These are phyloP conservation scores for Pleurotus citrinopileatus DNA, from an alignment of 768 basidiomycete genomes.

Conservation along the genomic window DNA sequence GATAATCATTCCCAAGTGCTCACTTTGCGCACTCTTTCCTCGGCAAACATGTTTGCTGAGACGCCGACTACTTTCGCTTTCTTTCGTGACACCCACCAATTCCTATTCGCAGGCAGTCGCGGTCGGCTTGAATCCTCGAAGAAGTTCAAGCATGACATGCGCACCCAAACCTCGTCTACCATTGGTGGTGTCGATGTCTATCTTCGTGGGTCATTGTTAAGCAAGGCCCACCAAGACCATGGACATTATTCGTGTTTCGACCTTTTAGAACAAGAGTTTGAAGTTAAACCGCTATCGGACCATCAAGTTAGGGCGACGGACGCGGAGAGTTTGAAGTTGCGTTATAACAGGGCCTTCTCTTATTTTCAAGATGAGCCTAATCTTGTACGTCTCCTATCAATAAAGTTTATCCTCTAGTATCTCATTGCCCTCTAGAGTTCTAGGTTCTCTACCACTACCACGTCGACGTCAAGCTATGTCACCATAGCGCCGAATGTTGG, in stretches of 20 bases:
- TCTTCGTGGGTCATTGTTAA: conserved; percentile 27
- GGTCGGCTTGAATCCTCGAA: conserved; percentile 1
- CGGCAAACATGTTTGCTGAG: conserved; percentile 18
- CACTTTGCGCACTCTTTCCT: conserved; percentile 19
- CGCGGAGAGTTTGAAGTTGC: conserved; percentile 12
- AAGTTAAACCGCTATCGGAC: conserved; percentile 20
- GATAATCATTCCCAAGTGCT: conserved; percentile 24
- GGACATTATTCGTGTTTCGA: conserved; percentile 28
- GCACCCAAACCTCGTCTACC: conserved; percentile 36
- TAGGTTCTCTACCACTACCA: conserved; percentile 21
- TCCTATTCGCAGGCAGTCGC: conserved; percentile 8
- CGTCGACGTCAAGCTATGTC: conserved; percentile 24
- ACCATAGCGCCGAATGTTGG: conserved; percentile 13
- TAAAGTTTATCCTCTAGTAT: not conserved
- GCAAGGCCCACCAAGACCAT: conserved; percentile 22
- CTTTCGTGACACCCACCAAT: conserved; percentile 24
- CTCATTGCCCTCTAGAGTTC: conserved; percentile 15
- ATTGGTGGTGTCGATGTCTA: conserved; percentile 36
- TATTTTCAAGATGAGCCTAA: conserved; percentile 10
- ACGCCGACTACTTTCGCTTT: conserved; percentile 21
- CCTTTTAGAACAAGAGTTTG: conserved; percentile 17
- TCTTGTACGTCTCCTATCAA: conserved; percentile 11
- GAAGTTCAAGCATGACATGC: not conserved
- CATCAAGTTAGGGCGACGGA: conserved; percentile 15
- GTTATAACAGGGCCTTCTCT: conserved; percentile 5